A percentile compares a stretch with the other conserved stretches of the same genome.
phyloP scores from a whole-genome alignment of 2,329 filamentous ascomycete species.

The Colletotrichum orchidophilum region DNA sequence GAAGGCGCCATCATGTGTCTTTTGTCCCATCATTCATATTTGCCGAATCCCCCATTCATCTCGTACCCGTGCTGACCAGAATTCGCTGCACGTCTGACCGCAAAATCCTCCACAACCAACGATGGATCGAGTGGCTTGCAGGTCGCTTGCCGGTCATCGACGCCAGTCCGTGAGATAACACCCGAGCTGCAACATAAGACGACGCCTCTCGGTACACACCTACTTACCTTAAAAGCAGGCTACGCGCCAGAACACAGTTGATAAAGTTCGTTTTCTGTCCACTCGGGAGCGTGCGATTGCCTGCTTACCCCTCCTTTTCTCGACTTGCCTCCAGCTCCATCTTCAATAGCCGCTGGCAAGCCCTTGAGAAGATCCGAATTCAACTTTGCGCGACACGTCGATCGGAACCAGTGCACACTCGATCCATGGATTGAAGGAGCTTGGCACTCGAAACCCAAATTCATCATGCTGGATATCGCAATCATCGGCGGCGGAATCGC shows the following conservation, averaged over 20 bases:
- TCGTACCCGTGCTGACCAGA: not conserved
- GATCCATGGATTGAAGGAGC: too few relatives aligned
- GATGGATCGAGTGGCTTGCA: not conserved
- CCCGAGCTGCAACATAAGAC: not conserved
- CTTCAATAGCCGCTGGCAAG: not conserved
- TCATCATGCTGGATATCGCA: constrained; percentile 32
- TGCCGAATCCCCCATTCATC: not conserved
- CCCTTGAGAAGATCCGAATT: not conserved
- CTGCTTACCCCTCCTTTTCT: not conserved
- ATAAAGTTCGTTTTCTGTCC: not conserved
- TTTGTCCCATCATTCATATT: not conserved
- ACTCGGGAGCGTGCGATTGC: not conserved
- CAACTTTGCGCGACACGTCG: not conserved
- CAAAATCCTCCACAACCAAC: not conserved
- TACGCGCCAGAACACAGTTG: not conserved
- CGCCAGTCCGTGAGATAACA: not conserved
- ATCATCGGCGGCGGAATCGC: constrained; percentile 50
- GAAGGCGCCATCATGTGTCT: not conserved
- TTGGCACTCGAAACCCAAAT: not conserved
- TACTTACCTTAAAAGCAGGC: not conserved
- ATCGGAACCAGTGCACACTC: too few relatives aligned
- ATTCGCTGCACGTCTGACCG: not conserved
- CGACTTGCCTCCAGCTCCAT: not conserved
- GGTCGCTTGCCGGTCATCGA: not conserved
- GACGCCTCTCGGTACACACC: not conserved